Conservation (phyloP, 1,284 basidiomycete genomes). For the Tilletia indica region DNA sequence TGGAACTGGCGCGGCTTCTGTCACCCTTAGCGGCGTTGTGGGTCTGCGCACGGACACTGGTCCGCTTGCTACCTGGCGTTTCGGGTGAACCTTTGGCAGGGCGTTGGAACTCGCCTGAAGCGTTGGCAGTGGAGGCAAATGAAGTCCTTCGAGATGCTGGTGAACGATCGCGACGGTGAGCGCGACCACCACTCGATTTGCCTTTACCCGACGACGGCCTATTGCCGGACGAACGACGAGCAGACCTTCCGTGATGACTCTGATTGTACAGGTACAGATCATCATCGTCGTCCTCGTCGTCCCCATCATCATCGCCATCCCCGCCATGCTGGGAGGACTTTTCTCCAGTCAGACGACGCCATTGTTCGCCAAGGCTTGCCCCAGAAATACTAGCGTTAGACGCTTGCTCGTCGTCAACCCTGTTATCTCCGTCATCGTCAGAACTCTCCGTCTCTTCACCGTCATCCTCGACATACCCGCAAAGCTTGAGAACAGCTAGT, state of each 20-base stretch:
- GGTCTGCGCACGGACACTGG: not conserved
- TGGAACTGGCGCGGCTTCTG: not conserved
- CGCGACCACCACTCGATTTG: slow-evolving; percentile 1
- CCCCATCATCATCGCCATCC: not conserved
- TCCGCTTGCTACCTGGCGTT: not conserved
- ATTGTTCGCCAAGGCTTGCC: slow-evolving; percentile 8
- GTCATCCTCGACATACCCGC: not conserved
- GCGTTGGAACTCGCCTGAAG: not conserved
- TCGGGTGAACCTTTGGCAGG: not conserved
- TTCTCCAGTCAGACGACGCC: not conserved
- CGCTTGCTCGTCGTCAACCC: not conserved
- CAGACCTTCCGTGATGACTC: not conserved
- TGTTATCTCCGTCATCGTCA: not conserved
- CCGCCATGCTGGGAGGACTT: not conserved
- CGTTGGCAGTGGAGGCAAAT: not conserved
- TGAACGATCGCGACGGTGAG: not conserved
- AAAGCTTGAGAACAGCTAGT: slow-evolving; percentile 11
- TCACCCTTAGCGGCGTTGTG: not conserved
- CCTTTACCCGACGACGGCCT: not conserved
- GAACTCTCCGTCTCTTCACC: not conserved
- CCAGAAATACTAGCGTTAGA: slow-evolving; percentile 5
- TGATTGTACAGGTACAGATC: not conserved
- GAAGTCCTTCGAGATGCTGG: slow-evolving; percentile 1
- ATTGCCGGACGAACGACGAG: not conserved
- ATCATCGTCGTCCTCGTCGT: slow-evolving; percentile 11